Evolutionary conservation across 805 yeast species (phyloP), one percentile per base, ranked within the genome.

Genomic region (Candida ascalaphidarum): DNA sequence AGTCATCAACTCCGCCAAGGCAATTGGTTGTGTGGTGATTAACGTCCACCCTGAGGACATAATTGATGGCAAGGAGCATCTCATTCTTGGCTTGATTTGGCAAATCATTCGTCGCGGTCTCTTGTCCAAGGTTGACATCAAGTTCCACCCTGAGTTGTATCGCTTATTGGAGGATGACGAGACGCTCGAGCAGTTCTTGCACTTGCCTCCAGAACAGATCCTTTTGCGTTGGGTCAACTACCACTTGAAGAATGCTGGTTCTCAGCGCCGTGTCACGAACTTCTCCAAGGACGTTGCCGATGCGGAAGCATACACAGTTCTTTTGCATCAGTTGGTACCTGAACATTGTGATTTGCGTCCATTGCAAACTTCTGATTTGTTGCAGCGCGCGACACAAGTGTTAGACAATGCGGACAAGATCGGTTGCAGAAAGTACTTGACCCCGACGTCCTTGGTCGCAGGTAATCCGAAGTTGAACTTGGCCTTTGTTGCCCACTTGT

Each of bases 201-300:
- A 98, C 53, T 71, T 92, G 35, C 95, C 98, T 29, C 98, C 98
- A 34, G 98, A 92, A 68, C 94, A 92, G 59, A 92, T 92, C 36
- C 71, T 92, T 52, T 65, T 92, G 41, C 81, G 98, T 57, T 92
- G 98, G 98, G 84, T 92, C 69, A 92, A 92, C 55, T 92, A 78
- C 59, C 98, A 92, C 47, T 72, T 92, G 55, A 84, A 83, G 48
- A 89, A 89, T 34, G 96, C 98, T 8, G 80, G 79, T 19, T 83
- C 95, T 77, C 65, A 69, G 39, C 78, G 95, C 64, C 71, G 85
- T 43, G 97, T 92, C 11, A 44, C 72, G 17, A 92, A 92, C 52
- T 92, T 92, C 56, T 72, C 92, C 12, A 67, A 72, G 34, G 98
- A 92, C 52, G 86, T 92, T 29, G 66, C 79, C 35, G 97, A 92